Base-by-base conservation (phyloP, 2,329 filamentous ascomycete species). In the Colletotrichum lentis region DNA sequence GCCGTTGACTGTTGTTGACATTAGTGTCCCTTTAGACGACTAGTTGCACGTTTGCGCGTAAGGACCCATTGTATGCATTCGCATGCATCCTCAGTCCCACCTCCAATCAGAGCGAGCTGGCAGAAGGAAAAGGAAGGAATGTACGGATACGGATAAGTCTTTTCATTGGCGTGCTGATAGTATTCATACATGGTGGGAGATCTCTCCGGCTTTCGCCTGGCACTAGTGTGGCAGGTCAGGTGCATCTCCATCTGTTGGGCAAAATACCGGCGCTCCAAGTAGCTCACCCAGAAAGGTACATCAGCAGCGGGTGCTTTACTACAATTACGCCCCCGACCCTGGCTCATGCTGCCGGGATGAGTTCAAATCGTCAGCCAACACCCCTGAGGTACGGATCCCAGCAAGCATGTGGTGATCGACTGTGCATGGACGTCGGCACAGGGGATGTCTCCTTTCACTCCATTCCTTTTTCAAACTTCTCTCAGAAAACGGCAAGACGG, bases 381-480 rank as follows among this genome's bases (percentile, higher is more conserved):
- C 65, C 65, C 27, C 31, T 53, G 52, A 53, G 41, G n/a, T 22
- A 43, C 3, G n/a, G 18, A 67, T 67, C 65, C 65, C 61, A 53
- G 61, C 35, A 54, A 58, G 65, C 65, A 67, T 67, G 65, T 67
- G 65, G 65, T 67, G 65, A 67, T 67, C 65, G 65, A 64, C 65
- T 54, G 47, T 67, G 65, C 65, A 64, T 62, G 54, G 54, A 64
- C 49, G 14, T 3, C 6, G 16, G 31, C 22, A 64, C 61, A 64
- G 46, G 65, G 65, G 8, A 16, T 11, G 49, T 24, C 63, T 47
- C 27, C 53, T 47, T n/a, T 22, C 18, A 31, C n/a, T 57, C 18
- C 50, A 16, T 57, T 18, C 44, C 35, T 35, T 56, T 56, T 46
- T 50, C 27, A 22, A 67, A 35, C 20, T 27, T 24, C 53, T 58